These are phyloP conservation scores for Nicotiana tabacum DNA, from an alignment of 257 asterid genomes.

Conservation along the genomic window DNA sequence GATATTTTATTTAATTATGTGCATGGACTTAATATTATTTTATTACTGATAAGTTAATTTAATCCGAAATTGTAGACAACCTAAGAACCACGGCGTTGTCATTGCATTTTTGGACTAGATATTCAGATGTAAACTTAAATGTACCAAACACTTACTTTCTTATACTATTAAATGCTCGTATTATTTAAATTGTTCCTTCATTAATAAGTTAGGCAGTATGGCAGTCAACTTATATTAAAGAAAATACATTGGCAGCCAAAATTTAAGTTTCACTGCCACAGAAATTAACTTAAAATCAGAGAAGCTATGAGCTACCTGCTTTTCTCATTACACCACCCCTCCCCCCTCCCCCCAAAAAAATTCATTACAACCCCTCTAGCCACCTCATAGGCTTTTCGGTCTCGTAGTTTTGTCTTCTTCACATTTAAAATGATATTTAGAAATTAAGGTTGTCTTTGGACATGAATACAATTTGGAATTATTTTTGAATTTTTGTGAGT, in stretches of 20 bases:
- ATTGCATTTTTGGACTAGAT: background rate
- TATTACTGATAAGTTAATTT: background rate
- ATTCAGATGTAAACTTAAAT: conserved; percentile 15
- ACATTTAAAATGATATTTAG: too few species aligned
- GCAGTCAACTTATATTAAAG: background rate
- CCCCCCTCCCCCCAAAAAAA: too few species aligned
- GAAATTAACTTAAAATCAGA: background rate
- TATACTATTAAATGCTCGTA: conserved; percentile 1
- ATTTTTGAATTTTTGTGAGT: too few species aligned
- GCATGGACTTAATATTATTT: background rate
- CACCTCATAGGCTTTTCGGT: too few species aligned
- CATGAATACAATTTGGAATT: too few species aligned
- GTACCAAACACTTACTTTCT: background rate
- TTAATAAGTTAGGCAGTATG: background rate
- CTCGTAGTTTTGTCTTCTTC: too few species aligned
- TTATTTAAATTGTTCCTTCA: background rate
- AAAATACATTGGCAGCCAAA: background rate
- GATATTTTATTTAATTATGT: background rate
- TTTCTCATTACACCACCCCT: background rate
- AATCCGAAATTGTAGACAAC: conserved; percentile 6
- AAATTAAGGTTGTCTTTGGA: too few species aligned
- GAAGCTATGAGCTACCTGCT: background rate
- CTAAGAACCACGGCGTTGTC: conserved; percentile 8
- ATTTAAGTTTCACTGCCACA: background rate
- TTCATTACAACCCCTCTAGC: too few species aligned